Conservation (phyloP, 2,329 filamentous ascomycete species). For the Trichoderma aggressivum region DNA sequence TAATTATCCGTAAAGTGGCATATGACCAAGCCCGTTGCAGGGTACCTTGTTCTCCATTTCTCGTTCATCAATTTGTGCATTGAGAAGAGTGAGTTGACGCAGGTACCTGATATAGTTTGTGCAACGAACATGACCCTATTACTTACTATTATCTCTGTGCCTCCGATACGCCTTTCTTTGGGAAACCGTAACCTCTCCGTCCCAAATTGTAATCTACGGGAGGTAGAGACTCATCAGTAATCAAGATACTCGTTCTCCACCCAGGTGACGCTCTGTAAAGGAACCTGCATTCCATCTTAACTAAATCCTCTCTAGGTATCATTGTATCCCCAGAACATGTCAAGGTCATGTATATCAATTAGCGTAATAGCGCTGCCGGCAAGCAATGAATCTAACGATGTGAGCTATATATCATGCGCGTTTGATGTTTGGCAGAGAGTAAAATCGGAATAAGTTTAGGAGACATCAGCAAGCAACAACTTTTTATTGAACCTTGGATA, state of each 20-base stretch:
- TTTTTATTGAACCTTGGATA: neutral
- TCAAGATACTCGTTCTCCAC: neutral
- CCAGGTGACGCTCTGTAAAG: neutral
- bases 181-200: neutral
- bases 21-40: neutral
- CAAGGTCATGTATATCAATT: neutral
- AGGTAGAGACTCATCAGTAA: neutral
- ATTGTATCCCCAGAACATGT: neutral
- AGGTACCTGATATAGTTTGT: neutral
- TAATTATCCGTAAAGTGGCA: neutral
- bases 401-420: neutral
- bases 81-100: neutral
- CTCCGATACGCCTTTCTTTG: neutral
- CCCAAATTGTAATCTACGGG: neutral
- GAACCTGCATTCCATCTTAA: neutral
- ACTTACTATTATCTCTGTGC: neutral
- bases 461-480: neutral
- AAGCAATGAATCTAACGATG: neutral
- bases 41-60: neutral
- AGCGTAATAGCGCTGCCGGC: too few species aligned
- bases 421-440: neutral
- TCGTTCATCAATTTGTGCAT: neutral
- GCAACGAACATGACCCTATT: neutral
- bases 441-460: neutral
- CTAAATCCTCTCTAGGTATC: neutral